These are phyloP conservation scores for Scheffersomyces lignosus DNA, from an alignment of 805 yeast species.

Conservation along the genomic window DNA sequence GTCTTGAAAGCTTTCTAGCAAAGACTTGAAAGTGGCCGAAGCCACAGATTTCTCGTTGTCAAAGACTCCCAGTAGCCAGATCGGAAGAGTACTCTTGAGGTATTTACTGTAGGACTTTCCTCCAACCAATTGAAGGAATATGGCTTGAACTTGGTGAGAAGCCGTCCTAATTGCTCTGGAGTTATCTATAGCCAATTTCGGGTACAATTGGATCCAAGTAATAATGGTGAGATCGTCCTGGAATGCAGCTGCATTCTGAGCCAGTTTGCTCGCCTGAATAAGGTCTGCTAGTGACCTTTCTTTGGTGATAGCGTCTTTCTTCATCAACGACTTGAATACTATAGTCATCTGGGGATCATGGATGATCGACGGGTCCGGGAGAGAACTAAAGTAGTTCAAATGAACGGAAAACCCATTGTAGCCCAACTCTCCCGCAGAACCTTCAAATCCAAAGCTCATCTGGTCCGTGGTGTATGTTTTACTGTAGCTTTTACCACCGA, in stretches of 20 bases:
- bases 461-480: too few species aligned
- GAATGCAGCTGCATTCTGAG: constrained; percentile 7
- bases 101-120: constrained; percentile 61
- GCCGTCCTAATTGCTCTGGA: constrained; percentile 61
- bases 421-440: constrained; percentile 19
- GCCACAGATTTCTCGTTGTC: constrained; percentile 70
- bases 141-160: constrained; percentile 66
- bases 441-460: background rate
- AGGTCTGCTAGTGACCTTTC: constrained; percentile 71
- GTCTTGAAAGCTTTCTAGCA: constrained; percentile 57
- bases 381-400: constrained; percentile 71
- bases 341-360: constrained; percentile 49
- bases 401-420: constrained; percentile 48
- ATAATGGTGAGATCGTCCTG: constrained; percentile 53
- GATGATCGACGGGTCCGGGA: constrained; percentile 55
- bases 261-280: constrained; percentile 27
- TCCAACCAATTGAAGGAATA: constrained; percentile 44
- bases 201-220: constrained; percentile 79
- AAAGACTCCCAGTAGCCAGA: constrained; percentile 68
- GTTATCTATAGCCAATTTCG: constrained; percentile 73
- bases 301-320: constrained; percentile 81
- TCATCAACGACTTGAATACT: constrained; percentile 72
- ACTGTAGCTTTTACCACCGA: too few species aligned
- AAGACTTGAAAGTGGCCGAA: constrained; percentile 44
- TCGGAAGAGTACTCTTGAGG: constrained; percentile 69